A percentile compares a stretch with the other conserved stretches of the same genome.
Evolutionary conservation across 2,329 filamentous ascomycete genomes (phyloP).

Genomic region (Grosmannia clavigera): DNA sequence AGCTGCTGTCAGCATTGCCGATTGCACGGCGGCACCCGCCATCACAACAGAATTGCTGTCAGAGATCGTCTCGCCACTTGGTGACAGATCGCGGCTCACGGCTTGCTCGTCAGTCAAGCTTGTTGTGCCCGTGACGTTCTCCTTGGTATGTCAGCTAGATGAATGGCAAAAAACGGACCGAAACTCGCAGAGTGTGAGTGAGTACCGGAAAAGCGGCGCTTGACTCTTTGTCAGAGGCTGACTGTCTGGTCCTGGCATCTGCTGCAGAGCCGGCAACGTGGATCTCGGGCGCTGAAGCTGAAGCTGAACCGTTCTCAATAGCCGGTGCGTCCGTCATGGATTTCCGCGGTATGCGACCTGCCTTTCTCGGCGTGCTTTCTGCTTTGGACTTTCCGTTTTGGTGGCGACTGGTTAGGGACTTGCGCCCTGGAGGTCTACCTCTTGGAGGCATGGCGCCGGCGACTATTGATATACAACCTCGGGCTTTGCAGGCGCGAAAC

Average conservation of each 20-base stretch:
- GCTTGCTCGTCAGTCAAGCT: neutral
- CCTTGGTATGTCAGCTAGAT: neutral
- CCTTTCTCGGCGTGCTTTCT: neutral
- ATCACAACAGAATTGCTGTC: neutral
- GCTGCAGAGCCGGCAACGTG: neutral
- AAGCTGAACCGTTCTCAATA: no score
- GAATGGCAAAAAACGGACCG: neutral
- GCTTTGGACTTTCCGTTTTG: neutral
- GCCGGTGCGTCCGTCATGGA: neutral
- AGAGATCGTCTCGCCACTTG: neutral
- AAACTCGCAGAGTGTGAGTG: neutral
- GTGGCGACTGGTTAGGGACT: neutral
- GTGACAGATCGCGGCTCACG: neutral
- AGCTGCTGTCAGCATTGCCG: neutral
- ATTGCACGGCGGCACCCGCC: neutral
- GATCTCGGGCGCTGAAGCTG: neutral
- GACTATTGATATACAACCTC: neutral
- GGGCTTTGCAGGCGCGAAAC: neutral
- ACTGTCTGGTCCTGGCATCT: neutral
- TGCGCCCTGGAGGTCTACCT: slow-evolving; percentile 11
- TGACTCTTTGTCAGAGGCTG: neutral
- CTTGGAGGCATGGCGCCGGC: slow-evolving; percentile 7
- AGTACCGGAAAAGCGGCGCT: neutral
- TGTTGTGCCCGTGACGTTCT: neutral
- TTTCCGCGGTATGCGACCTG: neutral